Evolutionary conservation across 306 rosid genomes (phyloP).

Genomic region (Echinosophora koreensis): DNA sequence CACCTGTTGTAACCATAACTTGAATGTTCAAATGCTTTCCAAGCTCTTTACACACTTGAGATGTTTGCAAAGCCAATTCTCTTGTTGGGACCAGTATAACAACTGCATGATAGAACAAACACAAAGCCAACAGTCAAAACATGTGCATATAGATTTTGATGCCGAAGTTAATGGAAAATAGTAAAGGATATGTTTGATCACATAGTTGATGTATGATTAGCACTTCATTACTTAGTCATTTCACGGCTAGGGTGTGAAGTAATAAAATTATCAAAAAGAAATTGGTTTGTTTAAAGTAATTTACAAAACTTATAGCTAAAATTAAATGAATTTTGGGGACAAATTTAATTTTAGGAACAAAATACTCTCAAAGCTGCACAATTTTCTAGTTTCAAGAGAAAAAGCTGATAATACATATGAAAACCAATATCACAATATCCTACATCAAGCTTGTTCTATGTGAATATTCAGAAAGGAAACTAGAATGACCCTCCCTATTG

Average conservation of each 20-base stretch:
- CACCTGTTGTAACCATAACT: conserved; percentile 99
- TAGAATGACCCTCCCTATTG: conserved; percentile 5
- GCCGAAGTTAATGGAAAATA: too few relatives aligned
- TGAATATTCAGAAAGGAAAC: conserved; percentile 8
- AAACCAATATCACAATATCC: neutral
- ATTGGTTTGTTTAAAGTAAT: conserved; percentile 7
- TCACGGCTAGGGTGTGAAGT: neutral
- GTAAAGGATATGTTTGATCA: too few relatives aligned
- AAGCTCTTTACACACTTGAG: conserved; percentile 98
- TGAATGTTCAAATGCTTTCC: conserved; percentile 94
- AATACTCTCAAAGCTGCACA: neutral
- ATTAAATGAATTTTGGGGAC: neutral
- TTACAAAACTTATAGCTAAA: neutral
- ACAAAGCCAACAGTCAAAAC: too few relatives aligned
- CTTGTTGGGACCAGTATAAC: conserved; percentile 97
- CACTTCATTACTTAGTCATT: too few relatives aligned
- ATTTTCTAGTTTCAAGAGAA: neutral
- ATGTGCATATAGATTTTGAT: too few relatives aligned
- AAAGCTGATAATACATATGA: conserved; percentile 13
- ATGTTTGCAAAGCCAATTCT: conserved; percentile 97
- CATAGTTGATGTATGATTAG: too few relatives aligned
- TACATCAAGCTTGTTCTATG: conserved; percentile 1
- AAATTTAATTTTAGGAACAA: neutral
- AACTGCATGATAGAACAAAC: conserved; percentile 58
- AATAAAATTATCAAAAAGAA: conserved; percentile 30